Evolutionary conservation across 768 basidiomycete species (phyloP).

Genomic region (Boletus edulis): DNA sequence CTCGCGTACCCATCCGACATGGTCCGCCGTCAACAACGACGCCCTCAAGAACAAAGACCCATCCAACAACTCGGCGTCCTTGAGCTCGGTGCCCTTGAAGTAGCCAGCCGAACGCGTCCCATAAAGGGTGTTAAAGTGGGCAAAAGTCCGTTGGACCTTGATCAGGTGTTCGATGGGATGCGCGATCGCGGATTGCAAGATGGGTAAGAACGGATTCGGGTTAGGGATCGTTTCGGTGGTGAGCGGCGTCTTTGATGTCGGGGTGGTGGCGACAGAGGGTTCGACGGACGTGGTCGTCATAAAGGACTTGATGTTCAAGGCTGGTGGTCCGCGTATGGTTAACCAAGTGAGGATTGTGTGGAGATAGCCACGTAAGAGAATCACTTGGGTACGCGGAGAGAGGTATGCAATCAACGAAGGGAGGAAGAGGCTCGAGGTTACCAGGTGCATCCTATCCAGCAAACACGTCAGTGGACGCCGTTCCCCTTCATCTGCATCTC

Average conservation of each 20-base stretch:
- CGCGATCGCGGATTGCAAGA: conserved; percentile 37
- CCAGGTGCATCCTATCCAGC: conserved; percentile 24
- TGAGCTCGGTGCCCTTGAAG: conserved; percentile 28
- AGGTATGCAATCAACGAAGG: conserved; percentile 20
- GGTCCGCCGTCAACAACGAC: conserved; percentile 30
- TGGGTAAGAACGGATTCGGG: conserved; percentile 40
- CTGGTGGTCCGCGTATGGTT: conserved; percentile 29
- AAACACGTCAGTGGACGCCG: not conserved
- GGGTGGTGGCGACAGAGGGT: conserved; percentile 5
- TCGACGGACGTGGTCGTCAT: conserved; percentile 24
- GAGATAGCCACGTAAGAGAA: conserved; percentile 32
- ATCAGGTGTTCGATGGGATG: conserved; percentile 35
- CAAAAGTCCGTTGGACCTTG: conserved; percentile 35
- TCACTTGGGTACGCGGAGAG: conserved; percentile 15
- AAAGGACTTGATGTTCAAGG: conserved; percentile 31
- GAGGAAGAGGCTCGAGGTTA: conserved; percentile 33
- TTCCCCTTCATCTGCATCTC: not conserved
- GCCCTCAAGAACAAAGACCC: conserved; percentile 36
- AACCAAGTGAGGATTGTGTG: conserved; percentile 25
- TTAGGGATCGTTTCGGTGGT: conserved; percentile 13
- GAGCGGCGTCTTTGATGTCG: not conserved
- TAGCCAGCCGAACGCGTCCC: conserved; percentile 26
- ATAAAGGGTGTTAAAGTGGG: conserved; percentile 33
- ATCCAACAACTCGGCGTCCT: conserved; percentile 32
- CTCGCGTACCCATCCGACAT: conserved; percentile 41